Conservation (phyloP, 306 rosid genomes). For the Arachis hypogaea region DNA sequence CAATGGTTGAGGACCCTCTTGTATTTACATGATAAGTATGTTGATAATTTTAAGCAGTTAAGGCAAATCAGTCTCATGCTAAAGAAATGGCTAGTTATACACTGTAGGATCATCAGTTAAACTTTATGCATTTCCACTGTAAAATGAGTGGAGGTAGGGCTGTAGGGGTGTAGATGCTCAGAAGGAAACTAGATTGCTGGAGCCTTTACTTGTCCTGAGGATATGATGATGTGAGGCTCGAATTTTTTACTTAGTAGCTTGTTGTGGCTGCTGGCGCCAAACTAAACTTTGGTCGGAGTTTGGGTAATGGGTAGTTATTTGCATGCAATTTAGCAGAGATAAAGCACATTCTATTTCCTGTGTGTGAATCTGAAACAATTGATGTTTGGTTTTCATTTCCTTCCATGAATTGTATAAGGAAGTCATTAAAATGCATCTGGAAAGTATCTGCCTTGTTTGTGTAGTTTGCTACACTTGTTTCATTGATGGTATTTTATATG, state of each 20-base stretch:
- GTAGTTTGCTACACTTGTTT: constrained; percentile 9
- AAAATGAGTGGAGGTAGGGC: not conserved
- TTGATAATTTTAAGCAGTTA: not conserved
- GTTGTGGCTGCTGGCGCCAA: not conserved
- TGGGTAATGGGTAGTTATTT: not conserved
- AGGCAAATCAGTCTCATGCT: not conserved
- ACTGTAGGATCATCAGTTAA: constrained; percentile 22
- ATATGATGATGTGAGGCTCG: not conserved
- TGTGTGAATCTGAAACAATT: not conserved
- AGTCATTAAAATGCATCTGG: not conserved
- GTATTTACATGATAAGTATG: constrained; percentile 7
- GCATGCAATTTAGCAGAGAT: constrained; percentile 1
- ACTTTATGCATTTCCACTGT: constrained; percentile 3
- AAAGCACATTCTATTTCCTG: not conserved
- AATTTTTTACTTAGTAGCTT: constrained; percentile 17
- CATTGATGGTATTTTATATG: not conserved
- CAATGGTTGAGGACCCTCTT: not conserved
- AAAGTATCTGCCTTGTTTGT: constrained; percentile 6
- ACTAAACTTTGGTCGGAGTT: not conserved
- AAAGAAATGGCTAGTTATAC: not conserved
- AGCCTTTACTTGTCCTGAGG: constrained; percentile 4
- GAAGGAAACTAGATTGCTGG: not conserved
- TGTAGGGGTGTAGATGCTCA: not conserved
- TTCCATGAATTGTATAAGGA: not conserved
- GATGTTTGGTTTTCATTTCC: not conserved